phyloP scores from a whole-genome alignment of 2,329 filamentous ascomycete species.

The Exophiala aquamarina region DNA sequence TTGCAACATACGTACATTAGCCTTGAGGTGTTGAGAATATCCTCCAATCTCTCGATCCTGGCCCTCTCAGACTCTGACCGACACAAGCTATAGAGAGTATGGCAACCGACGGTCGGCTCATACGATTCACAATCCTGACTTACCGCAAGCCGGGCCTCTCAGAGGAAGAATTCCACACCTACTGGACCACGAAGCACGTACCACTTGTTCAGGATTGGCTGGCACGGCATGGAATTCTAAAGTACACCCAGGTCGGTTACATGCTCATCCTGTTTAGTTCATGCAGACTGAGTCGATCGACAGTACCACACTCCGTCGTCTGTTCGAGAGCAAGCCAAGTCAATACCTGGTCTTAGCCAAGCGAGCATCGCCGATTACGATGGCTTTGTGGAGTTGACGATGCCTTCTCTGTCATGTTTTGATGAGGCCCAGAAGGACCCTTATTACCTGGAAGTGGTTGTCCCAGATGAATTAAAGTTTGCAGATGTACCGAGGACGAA shows the following conservation, averaged over 20 bases:
- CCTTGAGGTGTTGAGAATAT: not conserved
- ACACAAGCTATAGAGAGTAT: constrained; percentile 2
- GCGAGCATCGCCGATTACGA: constrained; percentile 9
- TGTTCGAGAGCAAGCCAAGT: constrained; percentile 3
- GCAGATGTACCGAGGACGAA: constrained; percentile 8
- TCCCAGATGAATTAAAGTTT: constrained; percentile 7
- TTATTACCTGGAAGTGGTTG: constrained; percentile 8
- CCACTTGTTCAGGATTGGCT: constrained; percentile 5
- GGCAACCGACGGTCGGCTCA: constrained; percentile 3
- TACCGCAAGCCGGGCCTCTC: constrained; percentile 8
- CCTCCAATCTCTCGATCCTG: not conserved
- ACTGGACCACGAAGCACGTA: constrained; percentile 10
- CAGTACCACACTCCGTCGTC: constrained; percentile 10
- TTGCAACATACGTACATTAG: not conserved
- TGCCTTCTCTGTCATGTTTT: constrained; percentile 9
- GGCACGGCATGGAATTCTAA: constrained; percentile 5
- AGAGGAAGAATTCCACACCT: constrained; percentile 10
- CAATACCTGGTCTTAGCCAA: constrained; percentile 2
- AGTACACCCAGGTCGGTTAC: constrained; percentile 4
- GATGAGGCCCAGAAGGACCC: constrained; percentile 5
- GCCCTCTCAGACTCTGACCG: not conserved
- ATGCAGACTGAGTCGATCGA: not conserved
- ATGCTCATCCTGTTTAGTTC: not conserved
- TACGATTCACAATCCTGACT: constrained; percentile 9
- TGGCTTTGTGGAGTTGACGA: constrained; percentile 13